Percentiles rank a stretch among this genome's conserved stretches.
Conservation (phyloP, 2,329 filamentous ascomycete species). For the Trichoderma pleuroti region DNA sequence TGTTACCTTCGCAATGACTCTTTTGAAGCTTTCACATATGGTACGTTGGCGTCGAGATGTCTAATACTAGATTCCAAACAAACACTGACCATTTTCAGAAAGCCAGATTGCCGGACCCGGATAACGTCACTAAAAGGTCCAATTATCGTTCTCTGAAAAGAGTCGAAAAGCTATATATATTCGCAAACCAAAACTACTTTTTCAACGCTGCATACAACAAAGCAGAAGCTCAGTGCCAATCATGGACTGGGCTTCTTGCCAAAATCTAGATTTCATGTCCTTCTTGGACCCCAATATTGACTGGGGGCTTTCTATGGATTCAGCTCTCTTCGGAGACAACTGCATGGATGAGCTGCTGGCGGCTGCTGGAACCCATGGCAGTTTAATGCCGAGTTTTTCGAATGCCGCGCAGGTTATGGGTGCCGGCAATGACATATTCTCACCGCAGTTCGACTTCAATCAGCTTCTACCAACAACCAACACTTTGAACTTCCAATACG, state of each 20-base stretch:
- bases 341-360: not conserved
- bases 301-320: not conserved
- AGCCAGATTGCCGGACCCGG: not conserved
- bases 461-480: not conserved
- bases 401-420: too few relatives aligned
- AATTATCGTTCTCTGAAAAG: not conserved
- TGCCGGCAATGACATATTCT: not conserved
- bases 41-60: not conserved
- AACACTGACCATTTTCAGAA: not conserved
- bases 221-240: not conserved
- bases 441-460: not conserved
- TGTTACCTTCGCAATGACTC: not conserved
- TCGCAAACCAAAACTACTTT: not conserved
- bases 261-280: not conserved
- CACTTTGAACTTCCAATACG: not conserved
- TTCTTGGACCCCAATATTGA: not conserved
- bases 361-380: not conserved
- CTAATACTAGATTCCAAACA: not conserved
- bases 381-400: not conserved
- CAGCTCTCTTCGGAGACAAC: not conserved
- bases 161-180: not conserved
- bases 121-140: constrained; percentile 7
- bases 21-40: not conserved
- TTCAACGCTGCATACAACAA: not conserved
- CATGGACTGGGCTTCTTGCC: not conserved